These are phyloP conservation scores for Begonia peltatifolia DNA, from an alignment of 306 rosid genomes.

Conservation along the genomic window DNA sequence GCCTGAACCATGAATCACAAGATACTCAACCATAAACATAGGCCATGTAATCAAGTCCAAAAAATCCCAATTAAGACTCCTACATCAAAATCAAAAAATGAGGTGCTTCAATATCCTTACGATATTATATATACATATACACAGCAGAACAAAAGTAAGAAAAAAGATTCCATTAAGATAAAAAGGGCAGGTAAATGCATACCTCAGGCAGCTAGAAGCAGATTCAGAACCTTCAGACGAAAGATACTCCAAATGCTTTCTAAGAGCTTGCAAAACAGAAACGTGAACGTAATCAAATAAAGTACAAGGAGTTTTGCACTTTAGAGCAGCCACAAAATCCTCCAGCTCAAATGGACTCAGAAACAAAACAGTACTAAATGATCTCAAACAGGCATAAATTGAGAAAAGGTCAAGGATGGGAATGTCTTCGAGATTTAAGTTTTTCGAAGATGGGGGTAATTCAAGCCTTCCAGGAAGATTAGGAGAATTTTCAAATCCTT, in stretches of 20 bases:
- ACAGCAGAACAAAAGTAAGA: slow-evolving; percentile 10
- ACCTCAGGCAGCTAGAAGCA: slow-evolving; percentile 83
- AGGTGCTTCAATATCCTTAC: slow-evolving; percentile 4
- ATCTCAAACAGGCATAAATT: slow-evolving; percentile 69
- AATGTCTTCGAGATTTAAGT: slow-evolving; percentile 51
- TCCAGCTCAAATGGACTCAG: slow-evolving; percentile 95
- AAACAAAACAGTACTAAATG: slow-evolving; percentile 74
- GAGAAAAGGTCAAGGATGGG: slow-evolving; percentile 79
- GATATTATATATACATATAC: slow-evolving; percentile 2
- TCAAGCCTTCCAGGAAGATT: slow-evolving; percentile 33
- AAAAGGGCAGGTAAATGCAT: slow-evolving; percentile 5
- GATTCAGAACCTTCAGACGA: slow-evolving; percentile 73
- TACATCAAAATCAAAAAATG: slow-evolving; percentile 22
- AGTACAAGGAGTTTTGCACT: slow-evolving; percentile 42
- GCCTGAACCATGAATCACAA: slow-evolving; percentile 55
- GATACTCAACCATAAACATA: slow-evolving; percentile 77
- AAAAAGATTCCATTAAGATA: slow-evolving; percentile 4
- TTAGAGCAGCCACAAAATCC: slow-evolving; percentile 61
- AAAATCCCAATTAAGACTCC: slow-evolving; percentile 93
- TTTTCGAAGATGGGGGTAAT: slow-evolving; percentile 74
- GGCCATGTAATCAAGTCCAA: slow-evolving; percentile 93
- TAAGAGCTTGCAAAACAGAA: slow-evolving; percentile 58
- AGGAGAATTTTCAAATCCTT: slow-evolving; percentile 30
- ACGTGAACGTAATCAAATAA: slow-evolving; percentile 75
- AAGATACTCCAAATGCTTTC: slow-evolving; percentile 85